Conservation (phyloP, 1,284 basidiomycete genomes). For the Chalciporus piperatoides region DNA sequence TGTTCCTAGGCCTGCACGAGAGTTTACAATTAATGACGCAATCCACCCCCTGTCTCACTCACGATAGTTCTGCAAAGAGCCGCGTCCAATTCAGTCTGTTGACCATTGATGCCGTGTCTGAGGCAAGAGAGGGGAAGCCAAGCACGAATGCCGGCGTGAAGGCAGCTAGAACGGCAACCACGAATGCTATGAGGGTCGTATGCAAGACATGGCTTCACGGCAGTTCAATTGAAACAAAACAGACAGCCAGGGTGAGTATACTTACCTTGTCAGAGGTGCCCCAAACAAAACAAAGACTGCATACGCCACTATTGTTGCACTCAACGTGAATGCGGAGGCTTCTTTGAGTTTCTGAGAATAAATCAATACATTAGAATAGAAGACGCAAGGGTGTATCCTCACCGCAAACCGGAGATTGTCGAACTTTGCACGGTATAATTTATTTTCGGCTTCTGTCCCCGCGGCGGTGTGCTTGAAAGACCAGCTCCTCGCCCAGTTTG, state of each 20-base stretch:
- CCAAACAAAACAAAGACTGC: slow-evolving; percentile 65
- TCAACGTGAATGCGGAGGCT: slow-evolving; percentile 53
- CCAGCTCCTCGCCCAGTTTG: slow-evolving; percentile 59
- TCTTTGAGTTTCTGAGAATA: slow-evolving; percentile 35
- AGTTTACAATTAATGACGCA: slow-evolving; percentile 6
- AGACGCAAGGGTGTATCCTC: slow-evolving; percentile 31
- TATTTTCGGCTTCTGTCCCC: slow-evolving; percentile 36
- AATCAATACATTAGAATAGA: slow-evolving; percentile 5
- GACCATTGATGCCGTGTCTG: slow-evolving; percentile 41
- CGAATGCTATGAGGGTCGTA: slow-evolving; percentile 66
- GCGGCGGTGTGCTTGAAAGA: slow-evolving; percentile 35
- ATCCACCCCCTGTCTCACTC: slow-evolving; percentile 35
- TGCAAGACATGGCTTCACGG: slow-evolving; percentile 44
- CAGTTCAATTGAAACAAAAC: slow-evolving; percentile 12
- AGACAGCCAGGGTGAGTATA: slow-evolving; percentile 10
- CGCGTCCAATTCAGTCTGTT: slow-evolving; percentile 64
- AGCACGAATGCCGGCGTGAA: slow-evolving; percentile 70
- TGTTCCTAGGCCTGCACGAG: slow-evolving; percentile 51
- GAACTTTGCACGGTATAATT: slow-evolving; percentile 39
- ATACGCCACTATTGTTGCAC: slow-evolving; percentile 47
- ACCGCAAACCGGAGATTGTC: slow-evolving; percentile 22
- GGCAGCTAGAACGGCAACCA: slow-evolving; percentile 64
- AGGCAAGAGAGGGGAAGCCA: slow-evolving; percentile 54
- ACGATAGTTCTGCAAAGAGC: slow-evolving; percentile 79
- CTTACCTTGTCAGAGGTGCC: slow-evolving; percentile 64